Conservation (phyloP, 768 basidiomycete genomes). For the Tulasnella sp. region DNA sequence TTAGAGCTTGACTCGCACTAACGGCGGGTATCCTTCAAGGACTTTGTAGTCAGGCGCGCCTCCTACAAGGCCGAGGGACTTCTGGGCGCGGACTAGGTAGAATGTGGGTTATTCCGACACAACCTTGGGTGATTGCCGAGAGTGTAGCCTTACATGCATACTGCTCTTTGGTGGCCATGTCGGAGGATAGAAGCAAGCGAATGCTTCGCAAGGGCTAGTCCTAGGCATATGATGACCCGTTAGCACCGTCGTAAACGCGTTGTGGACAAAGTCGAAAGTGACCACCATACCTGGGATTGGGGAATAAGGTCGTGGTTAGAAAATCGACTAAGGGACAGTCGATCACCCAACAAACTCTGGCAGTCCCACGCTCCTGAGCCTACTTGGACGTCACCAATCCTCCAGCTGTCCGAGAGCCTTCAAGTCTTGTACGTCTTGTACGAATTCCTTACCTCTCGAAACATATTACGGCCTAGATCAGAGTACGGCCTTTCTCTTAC, state of each 20-base stretch:
- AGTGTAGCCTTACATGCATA: conserved; percentile 71
- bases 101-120: conserved; percentile 32
- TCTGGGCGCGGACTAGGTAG: conserved; percentile 81
- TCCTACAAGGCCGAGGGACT: conserved; percentile 82
- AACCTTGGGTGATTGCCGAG: conserved; percentile 30
- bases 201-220: conserved; percentile 38
- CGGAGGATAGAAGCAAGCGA: conserved; percentile 43
- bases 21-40: conserved; percentile 57
- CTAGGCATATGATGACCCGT: neutral
- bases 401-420: neutral
- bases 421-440: neutral
- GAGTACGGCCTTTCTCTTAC: neutral
- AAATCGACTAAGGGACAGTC: conserved; percentile 26
- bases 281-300: conserved; percentile 2
- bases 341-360: conserved; percentile 14
- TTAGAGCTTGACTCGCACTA: conserved; percentile 37
- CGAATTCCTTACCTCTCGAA: neutral
- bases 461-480: neutral
- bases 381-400: conserved; percentile 7
- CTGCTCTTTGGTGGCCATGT: conserved; percentile 80
- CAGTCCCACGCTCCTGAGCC: conserved; percentile 8
- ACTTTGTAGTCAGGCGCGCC: conserved; percentile 76
- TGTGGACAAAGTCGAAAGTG: neutral
- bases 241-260: neutral
- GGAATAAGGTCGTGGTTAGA: conserved; percentile 23